phyloP scores from a whole-genome alignment of 345 rosid species.

The Citrus maxima region DNA sequence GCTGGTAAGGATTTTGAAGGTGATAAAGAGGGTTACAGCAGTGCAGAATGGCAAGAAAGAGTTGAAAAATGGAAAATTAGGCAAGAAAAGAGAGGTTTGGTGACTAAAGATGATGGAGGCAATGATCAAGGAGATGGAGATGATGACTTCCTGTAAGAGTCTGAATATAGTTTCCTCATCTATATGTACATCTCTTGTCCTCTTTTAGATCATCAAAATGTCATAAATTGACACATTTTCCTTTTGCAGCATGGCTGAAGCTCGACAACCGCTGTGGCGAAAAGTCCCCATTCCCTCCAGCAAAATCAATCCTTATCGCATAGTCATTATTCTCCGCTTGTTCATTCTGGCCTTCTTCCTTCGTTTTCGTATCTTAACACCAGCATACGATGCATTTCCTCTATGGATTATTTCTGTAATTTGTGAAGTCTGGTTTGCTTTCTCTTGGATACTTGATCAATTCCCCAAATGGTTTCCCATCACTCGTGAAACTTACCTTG shows the following conservation, averaged over 20 bases:
- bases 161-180: not conserved
- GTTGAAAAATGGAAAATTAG: conserved; percentile 88
- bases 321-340: conserved; percentile 88
- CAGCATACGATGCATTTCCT: conserved; percentile 85
- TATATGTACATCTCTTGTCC: not conserved
- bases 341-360: conserved; percentile 74
- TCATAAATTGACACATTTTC: not conserved
- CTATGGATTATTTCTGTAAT: conserved; percentile 92
- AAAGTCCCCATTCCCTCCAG: conserved; percentile 87
- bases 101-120: conserved; percentile 52
- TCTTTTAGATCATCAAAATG: not conserved
- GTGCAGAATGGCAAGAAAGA: conserved; percentile 90
- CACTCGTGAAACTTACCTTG: conserved; percentile 84
- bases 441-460: conserved; percentile 98
- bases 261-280: conserved; percentile 92
- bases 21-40: conserved; percentile 64
- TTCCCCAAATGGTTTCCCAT: conserved; percentile 97
- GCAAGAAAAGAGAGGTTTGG: conserved; percentile 89
- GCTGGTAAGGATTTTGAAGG: conserved; percentile 72
- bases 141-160: conserved; percentile 72
- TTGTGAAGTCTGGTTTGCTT: conserved; percentile 92
- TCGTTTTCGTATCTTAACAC: conserved; percentile 86
- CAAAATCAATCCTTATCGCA: conserved; percentile 86
- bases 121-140: conserved; percentile 72
- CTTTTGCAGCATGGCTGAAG: conserved; percentile 78